A percentile compares a stretch with the other conserved stretches of the same genome.
Evolutionary conservation across 75 land plant species (phyloP).

Genomic region (Isoetes taiwanensis): DNA sequence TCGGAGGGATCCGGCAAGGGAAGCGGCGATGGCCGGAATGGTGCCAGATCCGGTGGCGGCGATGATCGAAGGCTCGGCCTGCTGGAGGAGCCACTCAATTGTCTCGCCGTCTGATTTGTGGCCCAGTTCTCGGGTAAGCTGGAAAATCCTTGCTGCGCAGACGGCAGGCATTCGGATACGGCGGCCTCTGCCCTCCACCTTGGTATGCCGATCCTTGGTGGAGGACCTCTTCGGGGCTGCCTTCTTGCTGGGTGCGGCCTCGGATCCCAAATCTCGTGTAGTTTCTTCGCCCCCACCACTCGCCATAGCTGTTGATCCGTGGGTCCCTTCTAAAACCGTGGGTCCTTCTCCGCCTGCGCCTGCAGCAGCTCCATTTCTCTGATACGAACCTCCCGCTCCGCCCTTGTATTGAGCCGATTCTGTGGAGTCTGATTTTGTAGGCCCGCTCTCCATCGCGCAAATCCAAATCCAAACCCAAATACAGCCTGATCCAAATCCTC

Average conservation of each 20-base stretch:
- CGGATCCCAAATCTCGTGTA: neutral
- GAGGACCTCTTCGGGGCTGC: constrained; percentile 36
- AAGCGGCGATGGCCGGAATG: constrained; percentile 27
- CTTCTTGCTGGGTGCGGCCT: constrained; percentile 13
- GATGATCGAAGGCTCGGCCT: constrained; percentile 45
- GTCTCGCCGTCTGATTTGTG: constrained; percentile 55
- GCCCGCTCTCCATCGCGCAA: no score
- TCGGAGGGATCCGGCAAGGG: constrained; percentile 11
- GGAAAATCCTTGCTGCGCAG: constrained; percentile 45
- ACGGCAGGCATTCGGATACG: constrained; percentile 44
- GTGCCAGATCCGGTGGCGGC: constrained; percentile 55
- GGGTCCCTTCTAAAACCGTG: no score
- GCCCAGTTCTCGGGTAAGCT: constrained; percentile 39
- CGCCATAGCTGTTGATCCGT: no score
- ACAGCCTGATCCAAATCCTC: no score
- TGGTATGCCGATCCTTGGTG: constrained; percentile 51
- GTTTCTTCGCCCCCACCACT: no score
- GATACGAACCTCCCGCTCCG: no score
- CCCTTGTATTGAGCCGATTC: no score
- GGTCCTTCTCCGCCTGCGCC: no score
- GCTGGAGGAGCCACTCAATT: constrained; percentile 48
- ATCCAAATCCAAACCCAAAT: no score
- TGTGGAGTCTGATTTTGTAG: no score
- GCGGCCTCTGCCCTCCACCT: constrained; percentile 47
- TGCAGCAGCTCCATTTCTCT: no score